These are phyloP conservation scores for Hibiscus trionum DNA, from an alignment of 345 rosid genomes.

Conservation along the genomic window DNA sequence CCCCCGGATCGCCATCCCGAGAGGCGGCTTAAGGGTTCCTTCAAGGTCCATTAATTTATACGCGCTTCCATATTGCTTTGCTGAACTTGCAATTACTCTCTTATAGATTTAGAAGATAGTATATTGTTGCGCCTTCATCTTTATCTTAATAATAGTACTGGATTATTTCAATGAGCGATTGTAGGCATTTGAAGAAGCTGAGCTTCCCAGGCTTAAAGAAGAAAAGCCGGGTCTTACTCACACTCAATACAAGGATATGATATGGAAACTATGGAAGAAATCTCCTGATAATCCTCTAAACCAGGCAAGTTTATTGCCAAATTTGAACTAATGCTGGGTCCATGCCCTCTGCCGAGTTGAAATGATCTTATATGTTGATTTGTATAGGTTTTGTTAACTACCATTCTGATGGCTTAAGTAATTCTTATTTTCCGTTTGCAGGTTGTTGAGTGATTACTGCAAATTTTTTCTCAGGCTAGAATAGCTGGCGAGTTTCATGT, in stretches of 20 bases:
- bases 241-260: slow-evolving; percentile 88
- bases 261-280: slow-evolving; percentile 99
- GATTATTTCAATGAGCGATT: slow-evolving; percentile 6
- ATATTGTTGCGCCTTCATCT: no score
- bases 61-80: not conserved
- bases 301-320: slow-evolving; percentile 40
- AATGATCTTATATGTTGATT: not conserved
- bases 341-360: not conserved
- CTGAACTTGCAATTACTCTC: not conserved
- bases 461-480: not conserved
- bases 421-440: slow-evolving; percentile 20
- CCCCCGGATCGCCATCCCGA: slow-evolving; percentile 84
- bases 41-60: slow-evolving; percentile 45
- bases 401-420: not conserved
- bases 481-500: not conserved
- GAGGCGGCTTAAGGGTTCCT: slow-evolving; percentile 81
- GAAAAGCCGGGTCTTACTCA: slow-evolving; percentile 98
- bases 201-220: slow-evolving; percentile 79
- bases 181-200: slow-evolving; percentile 93
- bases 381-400: not conserved
- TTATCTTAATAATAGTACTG: not conserved
- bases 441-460: slow-evolving; percentile 36
- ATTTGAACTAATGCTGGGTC: not conserved
- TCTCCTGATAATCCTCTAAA: slow-evolving; percentile 98
- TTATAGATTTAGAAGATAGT: not conserved